Base-by-base conservation (phyloP, 345 rosid genomes). In the Draba incana region DNA sequence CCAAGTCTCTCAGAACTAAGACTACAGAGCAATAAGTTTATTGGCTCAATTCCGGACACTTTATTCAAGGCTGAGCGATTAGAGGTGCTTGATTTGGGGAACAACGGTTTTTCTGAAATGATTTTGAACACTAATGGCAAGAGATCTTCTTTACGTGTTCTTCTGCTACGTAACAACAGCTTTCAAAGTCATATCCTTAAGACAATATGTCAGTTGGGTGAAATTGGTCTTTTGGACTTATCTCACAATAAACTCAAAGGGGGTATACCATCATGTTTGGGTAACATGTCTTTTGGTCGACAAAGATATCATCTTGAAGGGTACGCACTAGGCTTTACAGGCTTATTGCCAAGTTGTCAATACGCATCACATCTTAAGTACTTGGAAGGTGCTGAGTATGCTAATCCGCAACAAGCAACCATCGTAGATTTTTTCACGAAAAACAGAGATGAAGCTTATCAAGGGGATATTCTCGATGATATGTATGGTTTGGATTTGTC, bases 151-250 rank as follows among this genome's bases (percentile, higher is more conserved):
- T 82, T 86, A 48, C 78, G 80, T 62, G 80, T 82, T 62, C 88
- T 90, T 41, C 85, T 84, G 78, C 83, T 87, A 53, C 80, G 87
- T 33, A 83, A 84, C 0, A 90, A 90, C 68, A 74, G 65, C 48
- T 78, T 90, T 41, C 68, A 4, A 11, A 81, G 82, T 52, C 67
- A 50, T 41, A 77, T 90, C 70, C 78, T 90, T 1, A 81, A 64
- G 44, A 49, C 16, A 3, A 10, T 72, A 31, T 72, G 77, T 5
- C 71, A 64, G 15, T 56, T 72, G 15, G 12, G 38, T 38, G 4
- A 72, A 41, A 52, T 72, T 48, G 43, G 35, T 28, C 6, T 72
- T 20, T 5, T 65, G 28, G 77, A 72, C 10, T 57, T 72, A 15
- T 72, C 77, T 39, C 71, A 64, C 57, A 72, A 72, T 7, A 16